A percentile compares a stretch with the other conserved stretches of the same genome.
phyloP scores from a whole-genome alignment of 257 asterid genomes.

The Coffea canephora region DNA sequence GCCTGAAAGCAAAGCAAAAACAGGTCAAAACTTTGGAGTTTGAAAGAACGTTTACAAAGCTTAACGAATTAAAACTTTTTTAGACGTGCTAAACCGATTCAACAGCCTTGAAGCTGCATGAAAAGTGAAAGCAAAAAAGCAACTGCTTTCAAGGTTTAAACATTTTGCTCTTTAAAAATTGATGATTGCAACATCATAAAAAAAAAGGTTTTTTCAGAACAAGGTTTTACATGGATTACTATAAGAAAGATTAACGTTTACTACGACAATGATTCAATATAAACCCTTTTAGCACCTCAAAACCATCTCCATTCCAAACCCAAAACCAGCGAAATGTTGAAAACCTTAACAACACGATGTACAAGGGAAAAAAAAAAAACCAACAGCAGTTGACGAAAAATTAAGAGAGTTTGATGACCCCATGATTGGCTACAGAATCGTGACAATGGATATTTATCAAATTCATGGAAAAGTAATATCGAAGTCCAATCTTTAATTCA shows the following conservation, averaged over 20 bases:
- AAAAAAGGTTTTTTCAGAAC: neutral
- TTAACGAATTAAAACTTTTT: too few species aligned
- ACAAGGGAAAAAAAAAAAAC: neutral
- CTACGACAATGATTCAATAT: neutral
- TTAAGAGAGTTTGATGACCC: neutral
- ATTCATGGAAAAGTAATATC: neutral
- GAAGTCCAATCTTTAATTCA: slow-evolving; percentile 6
- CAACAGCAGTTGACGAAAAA: neutral
- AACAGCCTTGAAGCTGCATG: neutral
- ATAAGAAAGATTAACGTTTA: neutral
- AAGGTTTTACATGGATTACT: neutral
- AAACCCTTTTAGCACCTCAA: neutral
- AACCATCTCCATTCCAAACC: neutral
- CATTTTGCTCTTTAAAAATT: neutral
- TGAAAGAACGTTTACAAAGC: neutral
- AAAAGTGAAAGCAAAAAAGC: neutral
- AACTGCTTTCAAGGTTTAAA: neutral
- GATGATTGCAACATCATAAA: neutral
- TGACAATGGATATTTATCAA: neutral
- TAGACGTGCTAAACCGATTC: neutral
- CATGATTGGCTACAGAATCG: neutral
- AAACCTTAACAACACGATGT: neutral
- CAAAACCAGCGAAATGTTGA: neutral
- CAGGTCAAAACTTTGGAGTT: neutral
- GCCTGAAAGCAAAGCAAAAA: neutral